These are phyloP conservation scores for Lagenaria siceraria DNA, from an alignment of 306 rosid species.

Conservation along the genomic window DNA sequence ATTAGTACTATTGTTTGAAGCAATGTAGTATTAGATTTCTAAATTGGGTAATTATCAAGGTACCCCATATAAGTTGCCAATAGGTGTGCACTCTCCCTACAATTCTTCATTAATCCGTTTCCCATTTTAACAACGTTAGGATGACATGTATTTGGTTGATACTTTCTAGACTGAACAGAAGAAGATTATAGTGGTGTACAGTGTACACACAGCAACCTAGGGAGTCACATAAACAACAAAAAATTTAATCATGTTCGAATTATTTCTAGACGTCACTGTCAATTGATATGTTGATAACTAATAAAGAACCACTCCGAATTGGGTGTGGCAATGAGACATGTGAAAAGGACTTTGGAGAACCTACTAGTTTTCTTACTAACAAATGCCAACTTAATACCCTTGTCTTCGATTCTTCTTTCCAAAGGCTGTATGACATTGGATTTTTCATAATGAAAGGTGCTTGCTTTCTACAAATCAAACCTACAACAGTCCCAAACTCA, in stretches of 20 bases:
- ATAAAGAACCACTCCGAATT: not conserved
- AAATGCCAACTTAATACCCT: not conserved
- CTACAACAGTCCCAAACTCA: not conserved
- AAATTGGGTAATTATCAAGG: not conserved
- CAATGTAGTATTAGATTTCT: not conserved
- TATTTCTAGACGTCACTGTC: not conserved
- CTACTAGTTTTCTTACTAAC: not conserved
- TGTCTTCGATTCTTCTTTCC: not conserved
- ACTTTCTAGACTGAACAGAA: not conserved
- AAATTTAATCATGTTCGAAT: not conserved
- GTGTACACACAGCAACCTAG: not conserved
- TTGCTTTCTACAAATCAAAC: not conserved
- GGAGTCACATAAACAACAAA: not conserved
- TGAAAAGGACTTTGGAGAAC: not conserved
- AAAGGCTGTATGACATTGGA: not conserved
- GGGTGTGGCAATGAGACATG: not conserved
- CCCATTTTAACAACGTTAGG: not conserved
- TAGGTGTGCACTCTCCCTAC: not conserved
- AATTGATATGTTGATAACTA: not conserved
- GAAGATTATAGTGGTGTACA: not conserved
- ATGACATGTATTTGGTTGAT: not conserved
- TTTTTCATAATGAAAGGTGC: not conserved
- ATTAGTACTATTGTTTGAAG: not conserved
- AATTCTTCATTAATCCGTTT: not conserved
- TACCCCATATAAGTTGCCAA: not conserved